A percentile compares a stretch with the other conserved stretches of the same genome.
Evolutionary conservation across 495 filamentous ascomycete genomes (phyloP).

Genomic region (Penicillium bialowiezense): DNA sequence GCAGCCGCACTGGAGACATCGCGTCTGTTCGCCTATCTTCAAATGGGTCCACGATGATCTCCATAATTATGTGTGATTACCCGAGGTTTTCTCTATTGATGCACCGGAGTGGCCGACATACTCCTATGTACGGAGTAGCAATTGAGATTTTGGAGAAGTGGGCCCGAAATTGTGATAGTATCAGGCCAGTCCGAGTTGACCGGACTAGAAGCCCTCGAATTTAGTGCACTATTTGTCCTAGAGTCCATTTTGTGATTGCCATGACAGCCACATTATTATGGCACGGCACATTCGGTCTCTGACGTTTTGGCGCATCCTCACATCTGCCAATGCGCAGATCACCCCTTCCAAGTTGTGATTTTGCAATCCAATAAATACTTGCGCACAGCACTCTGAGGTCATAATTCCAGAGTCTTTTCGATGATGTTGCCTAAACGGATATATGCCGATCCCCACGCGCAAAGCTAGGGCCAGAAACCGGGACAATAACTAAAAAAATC

Average conservation of each 20-base stretch:
- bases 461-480: background rate
- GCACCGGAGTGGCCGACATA: background rate
- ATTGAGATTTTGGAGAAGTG: background rate
- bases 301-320: no score
- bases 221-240: background rate
- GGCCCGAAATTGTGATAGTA: background rate
- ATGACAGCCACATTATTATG: no score
- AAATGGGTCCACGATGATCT: background rate
- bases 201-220: background rate
- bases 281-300: background rate
- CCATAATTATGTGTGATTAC: background rate
- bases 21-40: conserved; percentile 8
- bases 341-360: no score
- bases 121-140: background rate
- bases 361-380: no score
- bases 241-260: no score
- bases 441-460: background rate
- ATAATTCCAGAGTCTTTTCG: background rate
- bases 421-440: background rate
- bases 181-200: background rate
- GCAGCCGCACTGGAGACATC: conserved; percentile 4
- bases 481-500: background rate
- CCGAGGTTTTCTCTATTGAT: background rate
- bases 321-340: background rate
- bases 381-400: no score